A percentile compares a stretch with the other conserved stretches of the same genome.
These are phyloP conservation scores for Cyclotella atomus DNA, from an alignment of 108 stramenopile species.

Conservation along the genomic window DNA sequence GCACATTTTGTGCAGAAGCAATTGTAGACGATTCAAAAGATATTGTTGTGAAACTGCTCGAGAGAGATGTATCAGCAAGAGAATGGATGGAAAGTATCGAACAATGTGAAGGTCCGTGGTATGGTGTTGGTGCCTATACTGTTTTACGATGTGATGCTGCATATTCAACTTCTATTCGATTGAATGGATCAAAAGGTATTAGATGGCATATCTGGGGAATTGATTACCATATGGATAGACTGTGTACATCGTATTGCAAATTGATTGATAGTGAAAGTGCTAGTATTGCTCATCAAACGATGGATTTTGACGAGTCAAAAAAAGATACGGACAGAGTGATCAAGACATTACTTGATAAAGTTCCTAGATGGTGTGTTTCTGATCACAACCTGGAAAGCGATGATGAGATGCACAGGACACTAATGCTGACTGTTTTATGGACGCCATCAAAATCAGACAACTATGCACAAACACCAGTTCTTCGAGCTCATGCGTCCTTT, in stretches of 20 bases:
- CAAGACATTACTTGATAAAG: conserved; percentile 17
- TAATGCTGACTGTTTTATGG: conserved; percentile 51
- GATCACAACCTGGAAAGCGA: neutral
- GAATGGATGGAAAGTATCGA: conserved; percentile 81
- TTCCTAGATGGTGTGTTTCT: conserved; percentile 9
- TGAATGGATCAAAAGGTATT: too few species aligned
- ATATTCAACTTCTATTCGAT: neutral
- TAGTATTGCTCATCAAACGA: neutral
- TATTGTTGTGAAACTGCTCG: conserved; percentile 9
- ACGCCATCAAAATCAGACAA: conserved; percentile 40
- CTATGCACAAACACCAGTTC: too few species aligned
- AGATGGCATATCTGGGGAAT: conserved; percentile 61
- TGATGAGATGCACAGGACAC: conserved; percentile 6
- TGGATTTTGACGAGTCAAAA: neutral
- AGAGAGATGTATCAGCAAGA: conserved; percentile 56
- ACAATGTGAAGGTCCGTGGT: conserved; percentile 27
- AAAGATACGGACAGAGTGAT: conserved; percentile 11
- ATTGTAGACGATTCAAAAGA: neutral
- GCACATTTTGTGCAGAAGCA: conserved; percentile 43
- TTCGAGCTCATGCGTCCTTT: conserved; percentile 40
- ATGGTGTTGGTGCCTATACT: conserved; percentile 73
- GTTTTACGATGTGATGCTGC: conserved; percentile 71
- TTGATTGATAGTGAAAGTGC: conserved; percentile 18
- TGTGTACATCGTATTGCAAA: conserved; percentile 50
- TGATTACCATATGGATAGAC: conserved; percentile 68